Percentiles rank a stretch among this genome's conserved stretches.
Conservation (phyloP, 2,329 filamentous ascomycete genomes). For the Akanthomyces lecanii region DNA sequence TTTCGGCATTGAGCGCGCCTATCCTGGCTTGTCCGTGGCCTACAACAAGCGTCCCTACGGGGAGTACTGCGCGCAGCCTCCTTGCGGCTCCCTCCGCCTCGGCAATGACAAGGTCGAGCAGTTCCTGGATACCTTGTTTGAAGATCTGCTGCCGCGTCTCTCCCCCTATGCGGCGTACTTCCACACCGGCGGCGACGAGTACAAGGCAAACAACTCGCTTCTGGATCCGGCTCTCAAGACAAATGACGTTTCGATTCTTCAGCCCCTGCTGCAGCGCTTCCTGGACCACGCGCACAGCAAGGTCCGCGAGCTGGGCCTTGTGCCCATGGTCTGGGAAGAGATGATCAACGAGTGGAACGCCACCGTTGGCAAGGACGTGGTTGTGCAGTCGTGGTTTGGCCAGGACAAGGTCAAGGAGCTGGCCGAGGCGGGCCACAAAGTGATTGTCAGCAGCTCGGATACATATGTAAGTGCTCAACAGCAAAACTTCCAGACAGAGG, state of each 20-base stretch:
- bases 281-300: slow-evolving; percentile 65
- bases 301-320: slow-evolving; percentile 59
- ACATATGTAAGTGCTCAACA: slow-evolving; percentile 57
- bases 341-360: slow-evolving; percentile 77
- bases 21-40: slow-evolving; percentile 69
- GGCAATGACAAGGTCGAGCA: slow-evolving; percentile 65
- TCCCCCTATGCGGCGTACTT: slow-evolving; percentile 68
- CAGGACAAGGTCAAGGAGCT: slow-evolving; percentile 57
- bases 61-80: slow-evolving; percentile 58
- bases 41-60: slow-evolving; percentile 54
- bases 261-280: slow-evolving; percentile 74
- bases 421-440: slow-evolving; percentile 61
- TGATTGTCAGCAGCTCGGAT: slow-evolving; percentile 71
- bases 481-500: no score
- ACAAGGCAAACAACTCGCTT: slow-evolving; percentile 70
- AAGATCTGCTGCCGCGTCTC: slow-evolving; percentile 71
- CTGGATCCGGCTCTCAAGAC: slow-evolving; percentile 70
- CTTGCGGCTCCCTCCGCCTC: slow-evolving; percentile 69
- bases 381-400: slow-evolving; percentile 77
- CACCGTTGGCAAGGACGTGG: slow-evolving; percentile 63
- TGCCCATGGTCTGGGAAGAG: slow-evolving; percentile 84
- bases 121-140: slow-evolving; percentile 68
- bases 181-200: slow-evolving; percentile 84
- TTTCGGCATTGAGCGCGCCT: slow-evolving; percentile 62
- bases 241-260: slow-evolving; percentile 60